Conservation (phyloP, 2,329 filamentous ascomycete genomes). For the Aspergillus quadricinctus region DNA sequence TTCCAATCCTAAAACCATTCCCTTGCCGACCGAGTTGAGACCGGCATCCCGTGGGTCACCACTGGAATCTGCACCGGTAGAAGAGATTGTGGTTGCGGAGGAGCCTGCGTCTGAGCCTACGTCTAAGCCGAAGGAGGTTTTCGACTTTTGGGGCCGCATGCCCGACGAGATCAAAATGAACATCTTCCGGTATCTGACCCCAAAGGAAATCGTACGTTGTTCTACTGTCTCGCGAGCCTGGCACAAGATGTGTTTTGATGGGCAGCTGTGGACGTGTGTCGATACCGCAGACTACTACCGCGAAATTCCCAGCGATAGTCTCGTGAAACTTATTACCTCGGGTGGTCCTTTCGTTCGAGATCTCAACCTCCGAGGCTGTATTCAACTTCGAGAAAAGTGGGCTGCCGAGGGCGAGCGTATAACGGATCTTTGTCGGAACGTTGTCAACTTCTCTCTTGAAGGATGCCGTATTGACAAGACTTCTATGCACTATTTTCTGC, state of each 20-base stretch:
- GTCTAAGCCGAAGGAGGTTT: constrained; percentile 35
- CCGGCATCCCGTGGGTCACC: constrained; percentile 42
- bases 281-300: constrained; percentile 84
- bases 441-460: constrained; percentile 83
- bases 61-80: constrained; percentile 13
- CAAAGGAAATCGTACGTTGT: constrained; percentile 73
- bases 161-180: constrained; percentile 77
- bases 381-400: constrained; percentile 82
- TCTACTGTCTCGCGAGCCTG: constrained; percentile 76
- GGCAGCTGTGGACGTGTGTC: constrained; percentile 83
- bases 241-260: constrained; percentile 83
- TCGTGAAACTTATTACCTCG: constrained; percentile 77
- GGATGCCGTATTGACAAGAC: constrained; percentile 81
- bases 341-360: constrained; percentile 88
- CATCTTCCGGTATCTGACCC: constrained; percentile 70
- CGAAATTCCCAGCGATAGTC: constrained; percentile 75
- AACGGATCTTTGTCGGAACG: constrained; percentile 78
- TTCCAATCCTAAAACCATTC: constrained; percentile 48
- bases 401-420: constrained; percentile 63
- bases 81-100: constrained; percentile 15
- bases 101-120: constrained; percentile 24
- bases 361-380: constrained; percentile 84
- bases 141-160: constrained; percentile 75
- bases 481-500: constrained; percentile 70
- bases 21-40: constrained; percentile 61